Evolutionary conservation across 495 filamentous ascomycete genomes (phyloP).

Genomic region (Xylaria sp.): DNA sequence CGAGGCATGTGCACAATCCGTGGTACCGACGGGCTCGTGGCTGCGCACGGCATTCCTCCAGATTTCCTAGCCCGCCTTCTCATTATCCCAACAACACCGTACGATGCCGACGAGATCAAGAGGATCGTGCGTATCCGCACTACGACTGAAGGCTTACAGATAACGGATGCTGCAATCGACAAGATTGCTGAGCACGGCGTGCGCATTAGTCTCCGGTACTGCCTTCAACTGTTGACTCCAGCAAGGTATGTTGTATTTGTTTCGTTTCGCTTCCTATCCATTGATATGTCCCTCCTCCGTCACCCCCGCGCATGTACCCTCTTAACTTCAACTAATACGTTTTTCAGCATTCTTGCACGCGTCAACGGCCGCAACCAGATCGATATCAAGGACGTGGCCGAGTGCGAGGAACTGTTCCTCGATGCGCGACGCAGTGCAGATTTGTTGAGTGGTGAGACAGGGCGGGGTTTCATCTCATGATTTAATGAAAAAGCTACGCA

Average conservation of each 20-base stretch:
- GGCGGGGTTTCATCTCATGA: slow-evolving; percentile 65
- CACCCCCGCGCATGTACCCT: neutral
- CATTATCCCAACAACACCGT: slow-evolving; percentile 92
- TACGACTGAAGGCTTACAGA: slow-evolving; percentile 77
- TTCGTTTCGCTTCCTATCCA: neutral
- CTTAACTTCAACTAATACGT: slow-evolving; percentile 6
- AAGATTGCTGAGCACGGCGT: slow-evolving; percentile 85
- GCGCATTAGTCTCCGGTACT: slow-evolving; percentile 88
- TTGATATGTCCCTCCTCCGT: neutral
- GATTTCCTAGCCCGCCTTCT: slow-evolving; percentile 92
- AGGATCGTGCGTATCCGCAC: slow-evolving; percentile 84
- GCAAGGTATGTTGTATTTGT: slow-evolving; percentile 57
- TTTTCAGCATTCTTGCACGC: slow-evolving; percentile 60
- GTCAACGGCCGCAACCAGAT: slow-evolving; percentile 76
- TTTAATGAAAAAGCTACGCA: slow-evolving; percentile 24
- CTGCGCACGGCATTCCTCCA: slow-evolving; percentile 90
- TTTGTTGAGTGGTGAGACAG: slow-evolving; percentile 69
- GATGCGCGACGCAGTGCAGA: slow-evolving; percentile 84
- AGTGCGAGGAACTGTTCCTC: slow-evolving; percentile 88
- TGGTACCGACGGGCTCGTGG: slow-evolving; percentile 80
- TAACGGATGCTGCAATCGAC: slow-evolving; percentile 82
- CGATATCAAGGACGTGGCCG: slow-evolving; percentile 81
- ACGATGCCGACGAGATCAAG: slow-evolving; percentile 84
- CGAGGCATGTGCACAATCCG: slow-evolving; percentile 89
- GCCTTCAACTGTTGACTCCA: slow-evolving; percentile 89